Evolutionary conservation across 495 filamentous ascomycete genomes (phyloP).

Genomic region (Aspergillus affinis): DNA sequence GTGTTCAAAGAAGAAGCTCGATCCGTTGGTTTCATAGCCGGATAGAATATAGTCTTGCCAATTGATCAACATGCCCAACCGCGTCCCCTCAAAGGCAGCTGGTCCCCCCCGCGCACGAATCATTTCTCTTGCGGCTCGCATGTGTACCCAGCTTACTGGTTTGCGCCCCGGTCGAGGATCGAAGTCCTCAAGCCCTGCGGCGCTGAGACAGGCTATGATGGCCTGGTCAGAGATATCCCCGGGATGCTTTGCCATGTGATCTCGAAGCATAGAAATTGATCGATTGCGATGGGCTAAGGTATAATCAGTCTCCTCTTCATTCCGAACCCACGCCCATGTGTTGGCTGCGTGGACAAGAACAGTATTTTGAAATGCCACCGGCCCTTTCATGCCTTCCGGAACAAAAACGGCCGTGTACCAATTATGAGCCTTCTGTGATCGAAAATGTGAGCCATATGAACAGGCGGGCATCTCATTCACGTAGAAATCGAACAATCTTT

Average conservation of each 20-base stretch:
- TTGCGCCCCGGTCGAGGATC: constrained; percentile 40
- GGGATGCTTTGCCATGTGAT: constrained; percentile 29
- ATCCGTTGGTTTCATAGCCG: constrained; percentile 37
- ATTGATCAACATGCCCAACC: constrained; percentile 42
- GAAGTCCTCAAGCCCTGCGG: constrained; percentile 43
- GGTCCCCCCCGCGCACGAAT: constrained; percentile 39
- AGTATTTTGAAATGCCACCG: constrained; percentile 39
- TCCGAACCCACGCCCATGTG: constrained; percentile 38
- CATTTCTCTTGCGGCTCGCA: constrained; percentile 41
- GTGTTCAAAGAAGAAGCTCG: constrained; percentile 36
- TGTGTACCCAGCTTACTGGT: constrained; percentile 39
- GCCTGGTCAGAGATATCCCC: constrained; percentile 36
- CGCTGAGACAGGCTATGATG: constrained; percentile 39
- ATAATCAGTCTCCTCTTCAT: constrained; percentile 27
- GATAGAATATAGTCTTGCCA: constrained; percentile 46
- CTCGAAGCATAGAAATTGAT: constrained; percentile 34
- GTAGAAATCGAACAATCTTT: constrained; percentile 40
- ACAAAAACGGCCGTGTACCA: constrained; percentile 41
- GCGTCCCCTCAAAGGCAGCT: constrained; percentile 36
- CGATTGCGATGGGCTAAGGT: constrained; percentile 32
- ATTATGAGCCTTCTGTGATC: constrained; percentile 37
- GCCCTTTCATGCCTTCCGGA: constrained; percentile 40
- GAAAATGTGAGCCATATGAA: constrained; percentile 37
- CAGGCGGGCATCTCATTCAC: constrained; percentile 41
- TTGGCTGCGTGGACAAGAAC: constrained; percentile 41